Evolutionary conservation across 2,329 filamentous ascomycete species (phyloP), one percentile per base, ranked within the genome.

Genomic region (Furcasterigmium sp.): DNA sequence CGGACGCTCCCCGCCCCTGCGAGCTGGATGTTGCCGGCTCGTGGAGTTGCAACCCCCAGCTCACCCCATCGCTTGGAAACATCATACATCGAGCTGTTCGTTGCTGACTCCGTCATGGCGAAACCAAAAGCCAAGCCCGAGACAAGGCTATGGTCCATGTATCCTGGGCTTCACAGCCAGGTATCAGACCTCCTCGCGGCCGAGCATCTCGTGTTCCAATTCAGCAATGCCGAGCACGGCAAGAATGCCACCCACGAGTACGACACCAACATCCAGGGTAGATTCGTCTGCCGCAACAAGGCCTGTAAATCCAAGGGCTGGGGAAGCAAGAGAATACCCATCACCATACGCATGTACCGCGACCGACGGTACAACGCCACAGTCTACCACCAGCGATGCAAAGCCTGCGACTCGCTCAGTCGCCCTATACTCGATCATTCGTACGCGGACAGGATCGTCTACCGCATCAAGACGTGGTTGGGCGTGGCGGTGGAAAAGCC

Each of bases 331-430:
- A 49, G 32, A 25, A 57, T 69, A 8, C 46, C 58, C 11, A 58
- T 66, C 11, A 52, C 47, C 1, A 67, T 68, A 13, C 53, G 61
- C 8, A 40, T 51, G 26, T 68, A 63, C 32, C 25, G 19, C 0
- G 37, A 35, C 0, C 26, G 51, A 5, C 44, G 47, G 9, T 69
- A 69, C 51, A 65, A 67, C 37, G 65, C 55, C 2, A 36, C 53
- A 5, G 59, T 68, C 1, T 68, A 60, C 43, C 51, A 61, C 34
- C 65, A 68, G 43, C 55, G 54, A 2, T 69, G 65, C 53, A 50
- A 43, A 5, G 1, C 4, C 1, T 68, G 59, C 49, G 50, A 59
- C 1, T 10, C 8, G 8, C 45, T 62, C 2, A 56, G 58, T 13
- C 36, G 35, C 5, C 54, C 62, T 2, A 32, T 3, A 3, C 41